phyloP scores from a whole-genome alignment of 306 rosid genomes.

The Alnus glutinosa region DNA sequence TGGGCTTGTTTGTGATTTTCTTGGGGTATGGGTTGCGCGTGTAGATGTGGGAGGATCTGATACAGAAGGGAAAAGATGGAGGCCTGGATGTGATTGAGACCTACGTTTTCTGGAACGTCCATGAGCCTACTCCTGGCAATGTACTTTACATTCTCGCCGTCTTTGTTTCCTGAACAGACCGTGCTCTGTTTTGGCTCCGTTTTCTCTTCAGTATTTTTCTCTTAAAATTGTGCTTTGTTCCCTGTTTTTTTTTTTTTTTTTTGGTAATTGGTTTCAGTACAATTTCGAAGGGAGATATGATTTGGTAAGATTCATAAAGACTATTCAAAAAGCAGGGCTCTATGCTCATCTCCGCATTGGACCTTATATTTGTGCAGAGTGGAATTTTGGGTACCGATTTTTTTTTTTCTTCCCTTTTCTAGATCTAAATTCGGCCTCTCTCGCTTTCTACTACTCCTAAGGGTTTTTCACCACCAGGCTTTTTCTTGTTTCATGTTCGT shows the following conservation, averaged over 20 bases:
- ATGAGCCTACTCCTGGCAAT: conserved; percentile 95
- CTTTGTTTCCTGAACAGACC: not conserved
- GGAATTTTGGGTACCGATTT: conserved; percentile 89
- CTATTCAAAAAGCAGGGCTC: conserved; percentile 84
- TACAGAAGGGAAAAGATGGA: conserved; percentile 91
- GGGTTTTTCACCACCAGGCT: not conserved
- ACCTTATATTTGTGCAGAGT: conserved; percentile 99
- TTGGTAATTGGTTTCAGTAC: conserved; percentile 54
- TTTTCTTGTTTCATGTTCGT: too few species aligned
- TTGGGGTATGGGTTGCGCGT: conserved; percentile 23
- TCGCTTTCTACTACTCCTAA: not conserved
- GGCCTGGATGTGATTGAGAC: conserved; percentile 93
- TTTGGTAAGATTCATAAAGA: conserved; percentile 85
- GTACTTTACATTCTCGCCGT: conserved; percentile 45
- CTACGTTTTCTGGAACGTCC: conserved; percentile 95
- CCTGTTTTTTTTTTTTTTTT: conserved; percentile 15
- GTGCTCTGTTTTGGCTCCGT: conserved; percentile 7
- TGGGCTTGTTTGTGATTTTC: conserved; percentile 9
- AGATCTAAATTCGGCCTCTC: conserved; percentile 4
- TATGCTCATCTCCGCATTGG: conserved; percentile 96
- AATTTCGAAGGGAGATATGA: conserved; percentile 92
- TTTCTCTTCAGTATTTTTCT: not conserved
- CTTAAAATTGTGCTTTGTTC: conserved; percentile 19
- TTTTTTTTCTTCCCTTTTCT: not conserved
- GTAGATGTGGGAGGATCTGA: conserved; percentile 99